phyloP scores from a whole-genome alignment of 2,329 filamentous ascomycete genomes.

The Iodosphaeria phyllophila region DNA sequence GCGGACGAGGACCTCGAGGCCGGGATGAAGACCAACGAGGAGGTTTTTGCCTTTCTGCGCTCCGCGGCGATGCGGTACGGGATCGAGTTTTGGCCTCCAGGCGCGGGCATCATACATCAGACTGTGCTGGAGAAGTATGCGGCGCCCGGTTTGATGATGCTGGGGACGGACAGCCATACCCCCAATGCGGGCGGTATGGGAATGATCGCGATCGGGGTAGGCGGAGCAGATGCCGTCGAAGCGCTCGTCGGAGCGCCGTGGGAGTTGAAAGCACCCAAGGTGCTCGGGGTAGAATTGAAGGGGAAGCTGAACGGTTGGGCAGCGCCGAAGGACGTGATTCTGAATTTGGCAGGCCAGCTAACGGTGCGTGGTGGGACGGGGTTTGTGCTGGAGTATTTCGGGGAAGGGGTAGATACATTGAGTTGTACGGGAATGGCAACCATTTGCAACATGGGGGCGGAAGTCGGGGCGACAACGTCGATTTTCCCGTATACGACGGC shows the following conservation, averaged over 20 bases:
- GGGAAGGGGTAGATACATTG: conserved; percentile 72
- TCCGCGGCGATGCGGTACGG: conserved; percentile 81
- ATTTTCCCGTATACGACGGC: conserved; percentile 82
- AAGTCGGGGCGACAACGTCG: conserved; percentile 89
- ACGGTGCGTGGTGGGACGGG: conserved; percentile 91
- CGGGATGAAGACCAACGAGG: conserved; percentile 80
- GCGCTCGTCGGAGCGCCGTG: conserved; percentile 90
- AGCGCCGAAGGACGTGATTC: conserved; percentile 87
- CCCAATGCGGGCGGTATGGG: conserved; percentile 92
- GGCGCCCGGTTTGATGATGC: conserved; percentile 94
- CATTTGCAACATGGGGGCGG: conserved; percentile 73
- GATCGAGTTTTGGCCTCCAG: conserved; percentile 90
- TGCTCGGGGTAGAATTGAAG: conserved; percentile 69
- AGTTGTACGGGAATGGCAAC: conserved; percentile 91
- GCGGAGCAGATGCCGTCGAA: conserved; percentile 92
- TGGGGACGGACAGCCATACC: conserved; percentile 93
- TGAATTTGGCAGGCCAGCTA: conserved; percentile 71
- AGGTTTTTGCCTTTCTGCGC: conserved; percentile 95
- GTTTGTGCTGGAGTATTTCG: conserved; percentile 87
- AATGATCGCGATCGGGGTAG: conserved; percentile 90
- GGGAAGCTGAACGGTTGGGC: conserved; percentile 81
- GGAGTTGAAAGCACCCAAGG: conserved; percentile 89
- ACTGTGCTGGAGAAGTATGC: conserved; percentile 96
- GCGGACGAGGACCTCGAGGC: conserved; percentile 70
- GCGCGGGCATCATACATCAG: conserved; percentile 92